phyloP scores from a whole-genome alignment of 345 rosid genomes.

The Eucalyptus viminalis region DNA sequence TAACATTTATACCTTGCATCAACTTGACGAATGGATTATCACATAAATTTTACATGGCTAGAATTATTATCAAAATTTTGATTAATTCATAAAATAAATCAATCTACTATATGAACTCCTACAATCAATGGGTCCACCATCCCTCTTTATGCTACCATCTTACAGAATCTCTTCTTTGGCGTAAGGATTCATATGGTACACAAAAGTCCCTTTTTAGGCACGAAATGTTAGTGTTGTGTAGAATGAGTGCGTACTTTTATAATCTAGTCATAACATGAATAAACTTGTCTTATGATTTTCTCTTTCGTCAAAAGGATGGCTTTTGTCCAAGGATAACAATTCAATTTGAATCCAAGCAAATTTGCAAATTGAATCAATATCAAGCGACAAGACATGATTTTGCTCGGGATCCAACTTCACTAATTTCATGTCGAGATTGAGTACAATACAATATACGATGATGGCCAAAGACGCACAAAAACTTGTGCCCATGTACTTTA shows the following conservation, averaged over 20 bases:
- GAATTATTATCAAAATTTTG: not conserved
- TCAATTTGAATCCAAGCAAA: not conserved
- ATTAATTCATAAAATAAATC: too few species aligned
- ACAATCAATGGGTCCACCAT: not conserved
- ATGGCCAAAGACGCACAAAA: not conserved
- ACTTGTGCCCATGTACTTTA: rapidly evolving
- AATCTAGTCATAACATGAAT: not conserved
- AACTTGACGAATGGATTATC: not conserved
- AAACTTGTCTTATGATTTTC: not conserved
- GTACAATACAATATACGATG: not conserved
- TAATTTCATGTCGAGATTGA: not conserved
- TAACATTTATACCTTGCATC: not conserved
- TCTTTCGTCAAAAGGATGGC: not conserved
- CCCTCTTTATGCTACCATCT: not conserved
- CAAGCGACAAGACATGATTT: rapidly evolving
- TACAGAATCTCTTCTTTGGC: not conserved
- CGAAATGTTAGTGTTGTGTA: not conserved
- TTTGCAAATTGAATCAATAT: not conserved
- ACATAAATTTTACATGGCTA: rapidly evolving
- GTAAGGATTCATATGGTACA: not conserved
- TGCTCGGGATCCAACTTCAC: not conserved
- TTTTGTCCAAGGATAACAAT: rapidly evolving
- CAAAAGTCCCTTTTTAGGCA: not conserved
- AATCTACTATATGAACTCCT: not conserved
- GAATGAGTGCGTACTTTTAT: not conserved